A percentile compares a stretch with the other conserved stretches of the same genome.
phyloP scores from a whole-genome alignment of 306 rosid species.

The Senna tora region DNA sequence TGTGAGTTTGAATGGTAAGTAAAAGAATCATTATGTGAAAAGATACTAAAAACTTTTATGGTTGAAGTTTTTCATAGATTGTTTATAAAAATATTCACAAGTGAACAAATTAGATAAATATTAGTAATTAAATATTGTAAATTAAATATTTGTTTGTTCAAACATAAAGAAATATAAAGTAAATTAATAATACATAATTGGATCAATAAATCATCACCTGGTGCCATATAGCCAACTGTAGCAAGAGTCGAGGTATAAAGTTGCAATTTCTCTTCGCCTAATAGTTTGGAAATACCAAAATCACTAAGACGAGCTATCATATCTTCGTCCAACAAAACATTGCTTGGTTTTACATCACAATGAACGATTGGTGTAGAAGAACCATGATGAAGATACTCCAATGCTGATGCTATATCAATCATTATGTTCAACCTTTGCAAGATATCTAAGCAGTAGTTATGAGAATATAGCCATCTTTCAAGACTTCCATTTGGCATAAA shows the following conservation, averaged over 20 bases:
- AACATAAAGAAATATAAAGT: too few species aligned
- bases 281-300: neutral
- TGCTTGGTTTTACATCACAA: neutral
- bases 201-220: neutral
- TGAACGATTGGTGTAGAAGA: neutral
- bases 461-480: neutral
- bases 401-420: neutral
- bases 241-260: neutral
- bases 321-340: constrained; percentile 1
- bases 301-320: constrained; percentile 1
- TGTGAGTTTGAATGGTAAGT: neutral
- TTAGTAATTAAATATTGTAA: neutral
- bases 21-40: too few species aligned
- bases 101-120: too few species aligned
- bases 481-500: constrained; percentile 7
- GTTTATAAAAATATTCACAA: neutral
- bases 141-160: neutral
- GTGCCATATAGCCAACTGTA: neutral
- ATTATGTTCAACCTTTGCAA: neutral
- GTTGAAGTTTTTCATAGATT: neutral
- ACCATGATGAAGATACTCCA: constrained; percentile 15
- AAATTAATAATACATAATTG: too few species aligned
- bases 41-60: too few species aligned
- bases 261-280: neutral
- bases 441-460: neutral